A percentile compares a stretch with the other conserved stretches of the same genome.
phyloP scores from a whole-genome alignment of 164 flowering plant genomes.

The Vitis riparia region DNA sequence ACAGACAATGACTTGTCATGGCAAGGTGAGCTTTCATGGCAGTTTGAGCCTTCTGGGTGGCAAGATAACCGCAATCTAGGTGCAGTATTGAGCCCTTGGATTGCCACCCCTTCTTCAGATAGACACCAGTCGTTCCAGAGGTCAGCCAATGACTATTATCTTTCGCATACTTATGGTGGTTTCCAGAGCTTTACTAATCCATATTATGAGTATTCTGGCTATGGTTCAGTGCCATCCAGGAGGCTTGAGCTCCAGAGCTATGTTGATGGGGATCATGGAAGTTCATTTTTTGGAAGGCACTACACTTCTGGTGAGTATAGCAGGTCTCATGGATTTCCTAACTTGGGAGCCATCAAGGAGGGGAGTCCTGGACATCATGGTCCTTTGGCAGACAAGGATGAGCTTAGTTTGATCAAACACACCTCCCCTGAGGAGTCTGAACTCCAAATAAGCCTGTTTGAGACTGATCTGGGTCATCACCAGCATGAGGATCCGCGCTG shows the following conservation, averaged over 20 bases:
- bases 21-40: slow-evolving; percentile 75
- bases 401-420: slow-evolving; percentile 26
- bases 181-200: slow-evolving; percentile 31
- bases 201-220: slow-evolving; percentile 25
- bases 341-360: slow-evolving; percentile 14
- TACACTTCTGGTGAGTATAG: not conserved
- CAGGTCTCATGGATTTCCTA: slow-evolving; percentile 6
- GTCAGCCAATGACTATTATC: slow-evolving; percentile 58
- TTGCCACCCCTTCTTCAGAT: slow-evolving; percentile 19
- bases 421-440: slow-evolving; percentile 13
- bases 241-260: slow-evolving; percentile 71
- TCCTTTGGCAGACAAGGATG: slow-evolving; percentile 38
- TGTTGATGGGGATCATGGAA: slow-evolving; percentile 29
- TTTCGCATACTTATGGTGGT: slow-evolving; percentile 25
- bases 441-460: slow-evolving; percentile 17
- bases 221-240: slow-evolving; percentile 19
- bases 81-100: slow-evolving; percentile 61
- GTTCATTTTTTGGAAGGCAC: slow-evolving; percentile 14
- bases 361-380: slow-evolving; percentile 8
- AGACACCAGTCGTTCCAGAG: slow-evolving; percentile 23
- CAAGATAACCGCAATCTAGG: slow-evolving; percentile 39
- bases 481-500: slow-evolving; percentile 14
- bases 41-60: slow-evolving; percentile 56
- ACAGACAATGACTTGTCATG: slow-evolving; percentile 49
- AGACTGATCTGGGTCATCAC: slow-evolving; percentile 11